Percentiles rank a stretch among this genome's conserved stretches.
phyloP scores from a whole-genome alignment of 495 filamentous ascomycete genomes.

The Alectoria sarmentosa region DNA sequence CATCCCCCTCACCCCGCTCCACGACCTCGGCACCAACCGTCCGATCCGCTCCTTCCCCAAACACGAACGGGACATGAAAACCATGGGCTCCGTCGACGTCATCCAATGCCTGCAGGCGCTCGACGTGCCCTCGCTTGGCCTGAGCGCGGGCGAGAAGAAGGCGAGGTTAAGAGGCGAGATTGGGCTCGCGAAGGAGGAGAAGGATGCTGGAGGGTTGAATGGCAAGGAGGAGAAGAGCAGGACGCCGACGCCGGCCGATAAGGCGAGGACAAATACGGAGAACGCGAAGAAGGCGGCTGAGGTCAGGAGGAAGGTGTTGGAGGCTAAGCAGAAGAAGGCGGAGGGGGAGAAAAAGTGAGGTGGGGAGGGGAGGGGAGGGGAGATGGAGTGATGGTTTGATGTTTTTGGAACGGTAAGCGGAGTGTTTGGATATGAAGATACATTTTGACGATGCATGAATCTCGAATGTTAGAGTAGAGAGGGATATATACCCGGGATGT shows the following conservation, averaged over 20 bases:
- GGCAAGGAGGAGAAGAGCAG: neutral
- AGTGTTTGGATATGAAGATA: neutral
- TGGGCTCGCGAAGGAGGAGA: constrained; percentile 11
- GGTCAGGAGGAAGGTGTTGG: neutral
- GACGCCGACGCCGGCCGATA: constrained; percentile 1
- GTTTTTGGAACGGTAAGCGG: no score
- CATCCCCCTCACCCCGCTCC: constrained; percentile 21
- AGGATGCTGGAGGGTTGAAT: neutral
- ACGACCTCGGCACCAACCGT: constrained; percentile 23
- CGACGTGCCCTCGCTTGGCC: constrained; percentile 10
- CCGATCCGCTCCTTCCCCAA: constrained; percentile 23
- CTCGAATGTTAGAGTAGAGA: no score
- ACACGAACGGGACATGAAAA: constrained; percentile 21
- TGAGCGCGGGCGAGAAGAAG: constrained; percentile 23
- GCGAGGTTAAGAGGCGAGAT: constrained; percentile 18
- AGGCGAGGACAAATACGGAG: constrained; percentile 6
- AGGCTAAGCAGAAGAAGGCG: neutral
- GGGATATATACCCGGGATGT: neutral
- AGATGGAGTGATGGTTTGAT: neutral
- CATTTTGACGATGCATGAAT: no score
- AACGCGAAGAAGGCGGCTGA: constrained; percentile 2
- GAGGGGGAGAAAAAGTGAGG: neutral
- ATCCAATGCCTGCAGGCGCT: constrained; percentile 21
- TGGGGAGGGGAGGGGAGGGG: neutral
- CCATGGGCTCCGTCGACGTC: constrained; percentile 17